Evolutionary conservation across 495 filamentous ascomycete species (phyloP).

Genomic region (Penicillium pancosmium): DNA sequence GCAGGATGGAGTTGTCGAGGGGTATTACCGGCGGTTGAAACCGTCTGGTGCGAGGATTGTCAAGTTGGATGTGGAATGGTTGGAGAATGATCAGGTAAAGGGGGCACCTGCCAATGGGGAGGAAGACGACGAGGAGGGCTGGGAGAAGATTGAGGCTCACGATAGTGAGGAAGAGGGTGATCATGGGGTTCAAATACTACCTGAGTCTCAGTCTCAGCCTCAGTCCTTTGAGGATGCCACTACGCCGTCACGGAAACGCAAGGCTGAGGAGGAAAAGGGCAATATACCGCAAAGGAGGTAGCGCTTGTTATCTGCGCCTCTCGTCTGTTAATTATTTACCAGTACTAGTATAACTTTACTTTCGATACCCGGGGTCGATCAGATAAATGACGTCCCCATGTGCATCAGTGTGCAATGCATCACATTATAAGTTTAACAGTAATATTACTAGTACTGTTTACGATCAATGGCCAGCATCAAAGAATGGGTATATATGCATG

Average conservation of each 20-base stretch:
- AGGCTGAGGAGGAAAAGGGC: slow-evolving; percentile 35
- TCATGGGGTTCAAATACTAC: slow-evolving; percentile 38
- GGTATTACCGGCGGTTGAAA: slow-evolving; percentile 84
- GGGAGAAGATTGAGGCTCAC: slow-evolving; percentile 50
- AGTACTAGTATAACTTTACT: too few relatives aligned
- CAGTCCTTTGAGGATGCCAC: slow-evolving; percentile 33
- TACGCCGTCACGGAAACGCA: slow-evolving; percentile 38
- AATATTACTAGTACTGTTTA: background rate
- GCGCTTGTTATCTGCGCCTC: background rate
- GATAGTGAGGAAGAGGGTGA: slow-evolving; percentile 39
- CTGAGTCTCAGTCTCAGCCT: slow-evolving; percentile 38
- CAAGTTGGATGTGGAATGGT: slow-evolving; percentile 46
- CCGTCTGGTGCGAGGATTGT: slow-evolving; percentile 82
- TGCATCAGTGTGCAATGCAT: background rate
- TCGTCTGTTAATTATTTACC: too few relatives aligned
- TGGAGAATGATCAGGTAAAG: slow-evolving; percentile 8
- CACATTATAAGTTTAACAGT: background rate
- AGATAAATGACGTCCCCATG: background rate
- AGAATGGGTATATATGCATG: background rate
- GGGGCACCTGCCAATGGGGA: background rate
- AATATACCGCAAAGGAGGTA: slow-evolving; percentile 16
- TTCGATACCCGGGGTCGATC: slow-evolving; percentile 17
- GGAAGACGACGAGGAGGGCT: slow-evolving; percentile 33
- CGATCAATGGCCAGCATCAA: background rate
- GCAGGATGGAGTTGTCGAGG: slow-evolving; percentile 59